phyloP scores from a whole-genome alignment of 805 yeast genomes.

The Pichia nanzhaoensis region DNA sequence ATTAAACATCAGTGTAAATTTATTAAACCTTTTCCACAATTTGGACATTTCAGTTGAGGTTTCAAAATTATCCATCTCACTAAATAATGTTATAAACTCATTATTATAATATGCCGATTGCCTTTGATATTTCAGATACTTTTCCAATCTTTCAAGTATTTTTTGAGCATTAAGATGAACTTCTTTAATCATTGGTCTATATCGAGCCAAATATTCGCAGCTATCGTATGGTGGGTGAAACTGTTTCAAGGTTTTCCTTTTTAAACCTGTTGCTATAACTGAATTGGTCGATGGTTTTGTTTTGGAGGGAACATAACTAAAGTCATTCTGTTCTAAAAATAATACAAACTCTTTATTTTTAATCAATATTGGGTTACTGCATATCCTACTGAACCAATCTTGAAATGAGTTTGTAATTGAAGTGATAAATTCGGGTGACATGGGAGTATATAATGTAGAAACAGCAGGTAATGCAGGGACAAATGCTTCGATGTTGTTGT shows the following conservation, averaged over 20 bases:
- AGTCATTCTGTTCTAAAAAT: conserved; percentile 42
- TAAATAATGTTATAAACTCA: conserved; percentile 42
- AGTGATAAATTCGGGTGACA: conserved; percentile 70
- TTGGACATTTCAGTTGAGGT: conserved; percentile 61
- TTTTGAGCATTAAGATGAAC: conserved; percentile 56
- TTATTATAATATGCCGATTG: conserved; percentile 37
- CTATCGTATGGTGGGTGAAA: conserved; percentile 89
- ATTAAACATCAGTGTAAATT: conserved; percentile 60
- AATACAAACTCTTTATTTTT: conserved; percentile 83
- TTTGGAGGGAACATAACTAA: conserved; percentile 33
- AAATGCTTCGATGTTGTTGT: conserved; percentile 85
- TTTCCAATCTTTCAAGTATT: conserved; percentile 46
- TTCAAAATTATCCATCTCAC: conserved; percentile 37
- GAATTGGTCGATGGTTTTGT: conserved; percentile 33
- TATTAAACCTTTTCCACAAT: conserved; percentile 75
- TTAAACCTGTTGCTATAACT: conserved; percentile 73
- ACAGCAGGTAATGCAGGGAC: conserved; percentile 83
- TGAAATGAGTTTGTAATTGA: conserved; percentile 59
- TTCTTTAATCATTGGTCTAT: conserved; percentile 80
- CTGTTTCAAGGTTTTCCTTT: conserved; percentile 86
- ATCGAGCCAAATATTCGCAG: conserved; percentile 68
- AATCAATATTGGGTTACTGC: conserved; percentile 69
- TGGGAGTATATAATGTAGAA: conserved; percentile 71
- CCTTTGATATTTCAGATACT: conserved; percentile 50
- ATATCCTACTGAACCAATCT: conserved; percentile 76